These are phyloP conservation scores for Sodiomyces alkalinus DNA, from an alignment of 2,329 filamentous ascomycete species.

Conservation along the genomic window DNA sequence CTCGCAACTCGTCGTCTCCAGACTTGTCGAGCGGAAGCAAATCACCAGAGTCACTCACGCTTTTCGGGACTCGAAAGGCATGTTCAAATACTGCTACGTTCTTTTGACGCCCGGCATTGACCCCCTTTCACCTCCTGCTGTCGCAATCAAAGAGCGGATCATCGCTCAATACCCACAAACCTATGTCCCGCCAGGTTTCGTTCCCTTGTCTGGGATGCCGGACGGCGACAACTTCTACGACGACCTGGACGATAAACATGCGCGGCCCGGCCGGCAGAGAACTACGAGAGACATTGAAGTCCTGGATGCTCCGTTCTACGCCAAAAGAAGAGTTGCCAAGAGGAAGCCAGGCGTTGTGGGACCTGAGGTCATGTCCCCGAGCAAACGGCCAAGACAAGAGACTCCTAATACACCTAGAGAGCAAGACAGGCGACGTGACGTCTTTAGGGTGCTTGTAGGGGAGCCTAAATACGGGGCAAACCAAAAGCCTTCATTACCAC, in stretches of 20 bases:
- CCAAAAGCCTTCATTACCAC: too few species aligned
- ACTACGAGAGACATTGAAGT: conserved; percentile 31
- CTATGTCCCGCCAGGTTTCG: conserved; percentile 25
- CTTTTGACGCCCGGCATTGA: conserved; percentile 26
- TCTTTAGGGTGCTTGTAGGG: too few species aligned
- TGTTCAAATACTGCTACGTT: conserved; percentile 27
- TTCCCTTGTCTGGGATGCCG: conserved; percentile 9
- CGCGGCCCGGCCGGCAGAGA: too few species aligned
- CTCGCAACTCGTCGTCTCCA: conserved; percentile 21
- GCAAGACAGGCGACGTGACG: too few species aligned
- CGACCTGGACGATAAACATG: too few species aligned
- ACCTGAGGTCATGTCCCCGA: not conserved
- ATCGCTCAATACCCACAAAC: conserved; percentile 24
- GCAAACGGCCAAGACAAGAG: not conserved
- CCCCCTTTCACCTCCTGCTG: conserved; percentile 24
- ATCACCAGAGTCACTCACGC: conserved; percentile 27
- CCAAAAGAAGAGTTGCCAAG: conserved; percentile 9
- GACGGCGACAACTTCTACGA: too few species aligned
- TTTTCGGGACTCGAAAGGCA: conserved; percentile 24
- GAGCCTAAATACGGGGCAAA: too few species aligned
- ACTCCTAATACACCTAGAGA: too few species aligned
- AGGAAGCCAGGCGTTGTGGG: not conserved
- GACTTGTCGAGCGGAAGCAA: conserved; percentile 19
- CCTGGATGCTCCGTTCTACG: conserved; percentile 35
- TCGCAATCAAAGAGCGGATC: conserved; percentile 28